Conservation (phyloP, 768 basidiomycete genomes). For the Pisolithus albus region DNA sequence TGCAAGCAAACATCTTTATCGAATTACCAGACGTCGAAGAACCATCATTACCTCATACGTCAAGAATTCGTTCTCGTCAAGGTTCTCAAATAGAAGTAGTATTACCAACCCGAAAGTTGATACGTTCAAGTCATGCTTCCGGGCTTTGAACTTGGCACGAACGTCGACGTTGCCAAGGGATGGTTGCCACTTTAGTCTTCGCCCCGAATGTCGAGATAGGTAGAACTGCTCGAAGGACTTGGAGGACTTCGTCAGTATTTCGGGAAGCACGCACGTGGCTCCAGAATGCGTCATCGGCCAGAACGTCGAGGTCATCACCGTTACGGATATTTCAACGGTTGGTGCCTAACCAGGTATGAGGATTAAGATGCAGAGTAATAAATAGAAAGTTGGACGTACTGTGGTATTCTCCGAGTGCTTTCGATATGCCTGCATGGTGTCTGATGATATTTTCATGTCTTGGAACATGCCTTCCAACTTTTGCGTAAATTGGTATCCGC, state of each 20-base stretch:
- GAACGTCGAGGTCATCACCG: slow-evolving; percentile 92
- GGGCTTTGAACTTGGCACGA: slow-evolving; percentile 67
- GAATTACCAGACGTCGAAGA: background rate
- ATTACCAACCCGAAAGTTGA: slow-evolving; percentile 86
- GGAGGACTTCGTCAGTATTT: slow-evolving; percentile 54
- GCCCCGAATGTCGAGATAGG: slow-evolving; percentile 79
- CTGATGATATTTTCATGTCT: slow-evolving; percentile 85
- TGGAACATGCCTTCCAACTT: slow-evolving; percentile 99
- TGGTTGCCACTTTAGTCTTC: slow-evolving; percentile 88
- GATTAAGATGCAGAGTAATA: background rate
- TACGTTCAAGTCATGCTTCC: slow-evolving; percentile 86
- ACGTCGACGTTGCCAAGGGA: slow-evolving; percentile 89
- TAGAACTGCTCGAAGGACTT: slow-evolving; percentile 88
- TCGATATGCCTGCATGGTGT: slow-evolving; percentile 73
- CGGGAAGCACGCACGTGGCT: slow-evolving; percentile 61
- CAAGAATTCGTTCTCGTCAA: slow-evolving; percentile 60
- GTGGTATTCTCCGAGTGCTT: slow-evolving; percentile 48
- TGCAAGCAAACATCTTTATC: slow-evolving; percentile 23
- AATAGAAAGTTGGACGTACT: slow-evolving; percentile 37
- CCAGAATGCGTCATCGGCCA: slow-evolving; percentile 81
- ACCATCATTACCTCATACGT: slow-evolving; percentile 58
- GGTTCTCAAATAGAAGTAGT: slow-evolving; percentile 76
- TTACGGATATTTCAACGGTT: slow-evolving; percentile 76
- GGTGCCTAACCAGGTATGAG: slow-evolving; percentile 46
- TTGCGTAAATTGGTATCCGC: slow-evolving; percentile 94